Conservation (phyloP, 441 rosid genomes). For the Bruguiera hainesii region DNA sequence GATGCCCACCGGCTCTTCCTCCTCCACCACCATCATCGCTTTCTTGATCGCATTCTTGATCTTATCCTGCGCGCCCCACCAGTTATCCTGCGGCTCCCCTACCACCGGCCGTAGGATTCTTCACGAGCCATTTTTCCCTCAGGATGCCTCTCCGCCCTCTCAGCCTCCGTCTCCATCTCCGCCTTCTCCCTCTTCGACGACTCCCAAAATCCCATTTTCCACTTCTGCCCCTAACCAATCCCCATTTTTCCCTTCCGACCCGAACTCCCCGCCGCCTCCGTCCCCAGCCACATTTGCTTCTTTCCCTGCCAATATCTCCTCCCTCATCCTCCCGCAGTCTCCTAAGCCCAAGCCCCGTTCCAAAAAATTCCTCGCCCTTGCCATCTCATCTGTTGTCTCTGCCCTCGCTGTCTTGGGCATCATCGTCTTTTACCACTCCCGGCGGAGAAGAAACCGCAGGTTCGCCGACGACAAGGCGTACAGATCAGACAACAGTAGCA, state of each 20-base stretch:
- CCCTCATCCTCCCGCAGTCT: slow-evolving; percentile 72
- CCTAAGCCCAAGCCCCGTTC: slow-evolving; percentile 38
- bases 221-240: slow-evolving; percentile 46
- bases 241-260: slow-evolving; percentile 60
- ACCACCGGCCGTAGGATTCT: slow-evolving; percentile 56
- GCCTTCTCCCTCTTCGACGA: slow-evolving; percentile 19
- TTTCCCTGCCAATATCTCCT: slow-evolving; percentile 93
- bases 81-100: neutral
- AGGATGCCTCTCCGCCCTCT: slow-evolving; percentile 20
- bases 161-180: slow-evolving; percentile 32
- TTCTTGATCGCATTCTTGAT: slow-evolving; percentile 14
- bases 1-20: neutral
- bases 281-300: slow-evolving; percentile 66
- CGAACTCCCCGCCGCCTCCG: slow-evolving; percentile 77
- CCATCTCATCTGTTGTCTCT: slow-evolving; percentile 50
- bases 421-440: slow-evolving; percentile 44
- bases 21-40: slow-evolving; percentile 17
- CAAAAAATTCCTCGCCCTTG: slow-evolving; percentile 49
- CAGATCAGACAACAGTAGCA: slow-evolving; percentile 40
- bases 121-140: slow-evolving; percentile 59
- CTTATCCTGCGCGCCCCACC: slow-evolving; percentile 5
- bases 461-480: slow-evolving; percentile 43
- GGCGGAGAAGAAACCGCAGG: slow-evolving; percentile 29
- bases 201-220: slow-evolving; percentile 55
- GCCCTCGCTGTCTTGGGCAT: slow-evolving; percentile 43